Evolutionary conservation across 345 rosid species (phyloP).

Genomic region (Moricandia arvensis): DNA sequence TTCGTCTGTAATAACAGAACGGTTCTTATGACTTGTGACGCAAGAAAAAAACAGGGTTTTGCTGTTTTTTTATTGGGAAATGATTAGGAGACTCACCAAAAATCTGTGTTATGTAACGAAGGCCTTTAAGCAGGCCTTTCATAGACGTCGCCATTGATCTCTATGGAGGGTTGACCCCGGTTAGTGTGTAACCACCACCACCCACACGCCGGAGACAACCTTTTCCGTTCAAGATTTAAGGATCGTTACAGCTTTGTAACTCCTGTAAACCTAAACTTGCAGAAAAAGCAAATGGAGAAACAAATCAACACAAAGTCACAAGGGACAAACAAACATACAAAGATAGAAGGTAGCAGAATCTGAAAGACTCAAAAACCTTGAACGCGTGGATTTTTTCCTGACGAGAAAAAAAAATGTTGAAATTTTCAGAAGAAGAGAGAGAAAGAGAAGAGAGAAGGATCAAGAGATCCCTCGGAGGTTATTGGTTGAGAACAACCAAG

Average conservation of each 20-base stretch:
- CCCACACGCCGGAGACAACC: constrained; percentile 38
- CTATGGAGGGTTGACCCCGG: constrained; percentile 25
- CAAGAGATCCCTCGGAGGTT: constrained; percentile 15
- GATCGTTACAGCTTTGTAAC: constrained; percentile 14
- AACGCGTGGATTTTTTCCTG: constrained; percentile 26
- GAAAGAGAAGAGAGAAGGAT: constrained; percentile 13
- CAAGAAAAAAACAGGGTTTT: constrained; percentile 1
- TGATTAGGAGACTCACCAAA: constrained; percentile 48
- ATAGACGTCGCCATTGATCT: constrained; percentile 40
- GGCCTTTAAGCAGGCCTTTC: constrained; percentile 78
- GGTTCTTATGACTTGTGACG: not conserved
- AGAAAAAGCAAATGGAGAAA: constrained; percentile 7
- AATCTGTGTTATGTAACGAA: constrained; percentile 75
- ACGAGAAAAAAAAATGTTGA: constrained; percentile 22
- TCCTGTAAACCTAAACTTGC: constrained; percentile 24
- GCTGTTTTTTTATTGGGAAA: not conserved
- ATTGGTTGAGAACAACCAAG: constrained; percentile 33
- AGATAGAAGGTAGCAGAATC: not conserved
- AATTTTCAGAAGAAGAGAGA: constrained; percentile 9
- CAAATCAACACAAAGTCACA: not conserved
- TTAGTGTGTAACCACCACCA: constrained; percentile 10
- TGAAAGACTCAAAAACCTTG: constrained; percentile 29
- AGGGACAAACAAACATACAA: not conserved
- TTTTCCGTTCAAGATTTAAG: constrained; percentile 24
- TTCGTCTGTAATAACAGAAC: constrained; percentile 44